Evolutionary conservation across 2,329 filamentous ascomycete genomes (phyloP).

Genomic region (Xylariaceae sp.): DNA sequence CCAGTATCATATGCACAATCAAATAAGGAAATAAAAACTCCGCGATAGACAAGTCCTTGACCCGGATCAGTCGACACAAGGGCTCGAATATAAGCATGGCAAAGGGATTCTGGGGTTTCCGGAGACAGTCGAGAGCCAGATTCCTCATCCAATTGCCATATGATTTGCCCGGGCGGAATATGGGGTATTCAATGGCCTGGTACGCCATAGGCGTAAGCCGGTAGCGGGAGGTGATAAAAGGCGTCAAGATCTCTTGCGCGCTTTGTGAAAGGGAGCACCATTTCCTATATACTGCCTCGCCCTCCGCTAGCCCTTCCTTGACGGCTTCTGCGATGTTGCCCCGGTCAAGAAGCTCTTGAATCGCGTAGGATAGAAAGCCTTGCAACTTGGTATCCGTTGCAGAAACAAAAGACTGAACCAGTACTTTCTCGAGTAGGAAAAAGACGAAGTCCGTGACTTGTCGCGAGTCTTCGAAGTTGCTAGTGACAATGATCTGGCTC

Average conservation of each 20-base stretch:
- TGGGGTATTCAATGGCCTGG: slow-evolving; percentile 63
- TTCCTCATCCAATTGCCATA: slow-evolving; percentile 78
- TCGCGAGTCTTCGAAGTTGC: slow-evolving; percentile 73
- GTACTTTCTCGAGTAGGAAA: slow-evolving; percentile 76
- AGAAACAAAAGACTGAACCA: slow-evolving; percentile 88
- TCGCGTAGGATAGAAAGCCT: slow-evolving; percentile 86
- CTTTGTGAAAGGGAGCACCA: slow-evolving; percentile 75
- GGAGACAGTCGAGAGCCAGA: slow-evolving; percentile 77
- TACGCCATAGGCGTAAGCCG: slow-evolving; percentile 59
- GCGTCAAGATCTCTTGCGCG: slow-evolving; percentile 75
- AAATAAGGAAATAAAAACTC: slow-evolving; percentile 87
- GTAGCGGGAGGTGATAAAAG: slow-evolving; percentile 83
- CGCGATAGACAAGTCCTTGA: slow-evolving; percentile 79
- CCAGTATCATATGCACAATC: slow-evolving; percentile 75
- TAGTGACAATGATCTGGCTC: slow-evolving; percentile 76
- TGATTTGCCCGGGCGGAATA: slow-evolving; percentile 62
- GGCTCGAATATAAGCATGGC: slow-evolving; percentile 74
- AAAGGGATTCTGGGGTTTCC: slow-evolving; percentile 68
- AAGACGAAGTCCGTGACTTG: slow-evolving; percentile 84
- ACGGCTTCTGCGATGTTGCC: slow-evolving; percentile 64
- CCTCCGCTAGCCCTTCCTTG: slow-evolving; percentile 41
- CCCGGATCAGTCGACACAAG: slow-evolving; percentile 73
- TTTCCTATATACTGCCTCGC: slow-evolving; percentile 60
- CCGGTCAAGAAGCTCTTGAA: slow-evolving; percentile 82
- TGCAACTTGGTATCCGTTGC: slow-evolving; percentile 83